Conservation (phyloP, 1,284 basidiomycete genomes). For the Leccinum huronense region DNA sequence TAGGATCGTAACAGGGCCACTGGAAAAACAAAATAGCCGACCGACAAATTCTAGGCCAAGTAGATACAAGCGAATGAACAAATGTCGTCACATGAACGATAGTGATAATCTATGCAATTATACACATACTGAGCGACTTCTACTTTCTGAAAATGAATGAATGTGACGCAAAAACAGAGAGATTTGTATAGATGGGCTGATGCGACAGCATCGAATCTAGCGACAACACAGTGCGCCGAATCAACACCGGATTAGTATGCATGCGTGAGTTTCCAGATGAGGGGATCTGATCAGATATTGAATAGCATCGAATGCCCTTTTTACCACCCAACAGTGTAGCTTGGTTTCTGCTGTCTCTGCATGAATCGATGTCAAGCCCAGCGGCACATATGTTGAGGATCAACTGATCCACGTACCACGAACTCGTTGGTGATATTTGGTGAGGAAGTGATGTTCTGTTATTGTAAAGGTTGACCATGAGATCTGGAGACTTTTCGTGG, state of each 20-base stretch:
- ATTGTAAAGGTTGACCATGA: slow-evolving; percentile 6
- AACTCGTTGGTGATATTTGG: slow-evolving; percentile 2
- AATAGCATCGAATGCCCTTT: background rate
- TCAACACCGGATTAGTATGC: background rate
- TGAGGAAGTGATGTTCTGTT: slow-evolving; percentile 3
- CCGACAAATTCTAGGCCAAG: background rate
- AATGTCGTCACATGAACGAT: background rate
- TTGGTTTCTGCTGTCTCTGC: slow-evolving; percentile 3
- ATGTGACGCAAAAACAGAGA: slow-evolving; percentile 4
- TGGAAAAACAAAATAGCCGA: background rate
- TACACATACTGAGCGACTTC: slow-evolving; percentile 15
- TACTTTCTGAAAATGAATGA: background rate
- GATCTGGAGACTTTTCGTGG: no score
- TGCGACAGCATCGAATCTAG: slow-evolving; percentile 9
- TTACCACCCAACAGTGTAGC: slow-evolving; percentile 16
- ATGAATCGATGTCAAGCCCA: background rate
- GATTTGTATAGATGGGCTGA: background rate
- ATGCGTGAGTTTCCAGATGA: background rate
- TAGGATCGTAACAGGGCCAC: background rate
- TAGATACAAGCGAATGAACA: slow-evolving; percentile 8
- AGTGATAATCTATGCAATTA: slow-evolving; percentile 5
- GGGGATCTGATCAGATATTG: background rate
- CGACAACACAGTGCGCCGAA: slow-evolving; percentile 5
- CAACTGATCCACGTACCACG: slow-evolving; percentile 11
- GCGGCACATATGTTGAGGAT: background rate